Conservation (phyloP, 192 early-diverging fungal genomes). For the Thamnidium elegans region DNA sequence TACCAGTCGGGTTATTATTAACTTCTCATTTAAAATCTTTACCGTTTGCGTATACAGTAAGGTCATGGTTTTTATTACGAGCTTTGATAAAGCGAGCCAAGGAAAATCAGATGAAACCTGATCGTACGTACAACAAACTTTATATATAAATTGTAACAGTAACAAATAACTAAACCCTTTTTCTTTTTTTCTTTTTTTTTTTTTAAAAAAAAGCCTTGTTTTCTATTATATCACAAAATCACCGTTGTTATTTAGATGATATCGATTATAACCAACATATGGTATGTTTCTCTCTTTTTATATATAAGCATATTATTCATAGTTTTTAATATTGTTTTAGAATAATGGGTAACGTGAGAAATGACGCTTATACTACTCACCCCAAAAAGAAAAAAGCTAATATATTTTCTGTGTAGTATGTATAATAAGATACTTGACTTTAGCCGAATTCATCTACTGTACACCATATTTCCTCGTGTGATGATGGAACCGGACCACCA, state of each 20-base stretch:
- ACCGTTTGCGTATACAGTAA: conserved; percentile 46
- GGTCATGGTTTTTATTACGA: conserved; percentile 33
- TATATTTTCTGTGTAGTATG: conserved; percentile 25
- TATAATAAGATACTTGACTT: conserved; percentile 56
- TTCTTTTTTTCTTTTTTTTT: not conserved
- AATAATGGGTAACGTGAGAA: conserved; percentile 26
- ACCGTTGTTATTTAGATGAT: conserved; percentile 48
- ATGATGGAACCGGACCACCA: conserved; percentile 29
- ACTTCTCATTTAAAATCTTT: conserved; percentile 40
- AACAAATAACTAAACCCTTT: not conserved
- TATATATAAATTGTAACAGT: too few relatives aligned
- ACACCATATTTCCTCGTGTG: conserved; percentile 16
- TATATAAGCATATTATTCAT: conserved; percentile 5
- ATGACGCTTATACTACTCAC: too few relatives aligned
- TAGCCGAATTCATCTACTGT: conserved; percentile 40
- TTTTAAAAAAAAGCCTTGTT: conserved; percentile 36
- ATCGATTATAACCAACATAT: conserved; percentile 52
- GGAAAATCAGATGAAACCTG: conserved; percentile 16
- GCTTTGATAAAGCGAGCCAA: conserved; percentile 22
- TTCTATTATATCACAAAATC: conserved; percentile 34
- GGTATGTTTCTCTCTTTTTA: conserved; percentile 24
- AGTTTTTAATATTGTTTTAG: conserved; percentile 1
- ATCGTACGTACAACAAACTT: not conserved
- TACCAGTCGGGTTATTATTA: conserved; percentile 19
- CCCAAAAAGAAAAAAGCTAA: too few relatives aligned